Evolutionary conservation across 805 yeast genomes (phyloP).

Genomic region (Wickerhamiella azymoides): DNA sequence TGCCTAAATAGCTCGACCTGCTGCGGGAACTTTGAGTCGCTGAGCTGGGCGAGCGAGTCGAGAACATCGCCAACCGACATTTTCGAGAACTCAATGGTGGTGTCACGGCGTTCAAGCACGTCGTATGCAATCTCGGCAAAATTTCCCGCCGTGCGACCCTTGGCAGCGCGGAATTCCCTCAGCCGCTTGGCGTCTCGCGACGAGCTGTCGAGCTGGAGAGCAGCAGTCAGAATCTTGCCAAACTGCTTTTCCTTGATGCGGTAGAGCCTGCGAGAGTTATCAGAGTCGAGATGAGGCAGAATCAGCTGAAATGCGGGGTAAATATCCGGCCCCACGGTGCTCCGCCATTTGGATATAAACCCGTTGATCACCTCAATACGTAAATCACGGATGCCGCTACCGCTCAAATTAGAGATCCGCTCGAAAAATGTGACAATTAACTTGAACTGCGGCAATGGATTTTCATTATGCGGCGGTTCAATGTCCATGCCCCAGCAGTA

Average conservation of each 20-base stretch:
- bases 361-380: constrained; percentile 19
- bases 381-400: constrained; percentile 4
- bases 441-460: constrained; percentile 5
- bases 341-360: constrained; percentile 40
- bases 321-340: constrained; percentile 45
- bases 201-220: constrained; percentile 44
- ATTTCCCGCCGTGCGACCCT: constrained; percentile 31
- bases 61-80: constrained; percentile 40
- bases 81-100: constrained; percentile 25
- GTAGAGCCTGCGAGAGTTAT: constrained; percentile 33
- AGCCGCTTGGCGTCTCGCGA: constrained; percentile 45
- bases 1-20: constrained; percentile 35
- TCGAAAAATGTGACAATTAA: constrained; percentile 5
- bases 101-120: constrained; percentile 37
- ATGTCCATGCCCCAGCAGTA: not conserved
- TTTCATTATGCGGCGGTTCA: not conserved
- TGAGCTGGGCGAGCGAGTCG: constrained; percentile 32
- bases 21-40: constrained; percentile 25
- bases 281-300: constrained; percentile 48
- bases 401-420: not conserved
- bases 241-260: constrained; percentile 50
- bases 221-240: constrained; percentile 34
- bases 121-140: constrained; percentile 38
- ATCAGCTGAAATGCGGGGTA: constrained; percentile 50
- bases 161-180: constrained; percentile 34